phyloP scores from a whole-genome alignment of 2,329 filamentous ascomycete species.

The Onygenales sp. region DNA sequence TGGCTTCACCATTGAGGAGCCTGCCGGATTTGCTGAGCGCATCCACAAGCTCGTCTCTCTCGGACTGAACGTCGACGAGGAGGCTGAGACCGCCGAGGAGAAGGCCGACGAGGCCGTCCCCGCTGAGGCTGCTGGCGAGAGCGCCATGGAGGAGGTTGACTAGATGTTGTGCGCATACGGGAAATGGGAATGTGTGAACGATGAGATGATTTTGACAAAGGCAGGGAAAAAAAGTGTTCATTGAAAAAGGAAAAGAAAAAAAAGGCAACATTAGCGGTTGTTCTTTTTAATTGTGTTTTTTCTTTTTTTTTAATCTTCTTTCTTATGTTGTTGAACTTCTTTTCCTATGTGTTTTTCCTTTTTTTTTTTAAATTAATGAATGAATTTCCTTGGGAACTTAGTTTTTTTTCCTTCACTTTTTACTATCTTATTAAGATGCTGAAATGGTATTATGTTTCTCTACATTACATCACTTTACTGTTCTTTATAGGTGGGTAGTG shows the following conservation, averaged over 20 bases:
- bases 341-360: background rate
- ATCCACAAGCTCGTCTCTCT: constrained; percentile 99
- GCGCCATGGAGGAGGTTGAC: constrained; percentile 99
- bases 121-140: constrained; percentile 64
- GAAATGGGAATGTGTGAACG: background rate
- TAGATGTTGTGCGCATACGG: constrained; percentile 40
- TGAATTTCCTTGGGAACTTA: background rate
- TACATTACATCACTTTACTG: no score
- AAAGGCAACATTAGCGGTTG: background rate
- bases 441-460: background rate
- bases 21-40: constrained; percentile 92
- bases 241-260: background rate
- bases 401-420: no score
- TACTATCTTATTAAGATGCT: background rate
- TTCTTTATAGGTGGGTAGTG: no score
- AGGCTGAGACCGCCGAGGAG: constrained; percentile 59
- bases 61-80: constrained; percentile 94
- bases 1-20: constrained; percentile 99
- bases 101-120: constrained; percentile 51
- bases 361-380: background rate
- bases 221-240: constrained; percentile 2
- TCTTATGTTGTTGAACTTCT: background rate
- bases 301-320: constrained; percentile 1
- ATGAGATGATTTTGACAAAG: constrained; percentile 3
- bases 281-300: background rate